Percentiles rank a stretch among this genome's conserved stretches.
These are phyloP conservation scores for Tricholoma flavovirens DNA, from an alignment of 768 basidiomycete genomes.

Conservation along the genomic window DNA sequence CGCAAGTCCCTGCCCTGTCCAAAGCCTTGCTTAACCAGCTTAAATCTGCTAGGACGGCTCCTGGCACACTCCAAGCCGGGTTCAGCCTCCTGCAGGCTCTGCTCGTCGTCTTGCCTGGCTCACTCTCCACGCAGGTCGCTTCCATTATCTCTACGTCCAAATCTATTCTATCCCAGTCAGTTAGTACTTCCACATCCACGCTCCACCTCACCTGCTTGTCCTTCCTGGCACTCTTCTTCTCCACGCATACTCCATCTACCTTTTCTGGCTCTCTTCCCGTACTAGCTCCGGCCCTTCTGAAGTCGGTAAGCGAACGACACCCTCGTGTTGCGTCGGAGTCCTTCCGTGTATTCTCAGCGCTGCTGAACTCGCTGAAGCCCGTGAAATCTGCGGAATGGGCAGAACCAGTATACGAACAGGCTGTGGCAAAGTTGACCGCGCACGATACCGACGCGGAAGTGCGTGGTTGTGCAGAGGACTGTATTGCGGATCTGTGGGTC, in stretches of 20 bases:
- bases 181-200: conserved; percentile 72
- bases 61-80: conserved; percentile 78
- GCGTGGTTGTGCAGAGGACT: conserved; percentile 73
- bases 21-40: conserved; percentile 84
- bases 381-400: conserved; percentile 61
- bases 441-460: conserved; percentile 93
- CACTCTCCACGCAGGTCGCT: conserved; percentile 62
- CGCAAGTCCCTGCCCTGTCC: conserved; percentile 72
- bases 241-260: conserved; percentile 53
- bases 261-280: conserved; percentile 57
- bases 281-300: conserved; percentile 71
- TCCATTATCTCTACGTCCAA: conserved; percentile 61
- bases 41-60: conserved; percentile 70
- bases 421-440: conserved; percentile 60
- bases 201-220: conserved; percentile 80
- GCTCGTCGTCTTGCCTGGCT: conserved; percentile 78
- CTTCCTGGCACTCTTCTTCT: conserved; percentile 83
- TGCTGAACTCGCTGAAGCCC: conserved; percentile 73
- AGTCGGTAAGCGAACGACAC: conserved; percentile 61
- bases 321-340: conserved; percentile 86
- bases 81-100: conserved; percentile 75
- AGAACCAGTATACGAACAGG: conserved; percentile 69
- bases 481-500: conserved; percentile 83
- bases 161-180: conserved; percentile 56
- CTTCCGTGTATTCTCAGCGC: conserved; percentile 80